phyloP scores from a whole-genome alignment of 495 filamentous ascomycete species.

The Trichoderma erinaceum region DNA sequence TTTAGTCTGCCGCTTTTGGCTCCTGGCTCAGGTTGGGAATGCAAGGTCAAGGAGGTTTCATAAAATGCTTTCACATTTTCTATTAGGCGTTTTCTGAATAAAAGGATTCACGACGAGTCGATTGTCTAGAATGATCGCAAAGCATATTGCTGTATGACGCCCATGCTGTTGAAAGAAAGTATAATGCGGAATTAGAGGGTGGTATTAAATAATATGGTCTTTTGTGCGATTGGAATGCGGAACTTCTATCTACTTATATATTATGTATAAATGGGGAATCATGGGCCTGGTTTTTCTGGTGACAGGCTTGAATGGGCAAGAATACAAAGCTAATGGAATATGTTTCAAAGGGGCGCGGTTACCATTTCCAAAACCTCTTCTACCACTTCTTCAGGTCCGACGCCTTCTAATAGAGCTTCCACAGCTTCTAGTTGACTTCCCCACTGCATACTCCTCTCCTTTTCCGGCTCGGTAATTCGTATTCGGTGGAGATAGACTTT shows the following conservation, averaged over 20 bases:
- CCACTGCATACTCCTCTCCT: slow-evolving; percentile 87
- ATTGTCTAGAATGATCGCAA: neutral
- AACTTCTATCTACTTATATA: neutral
- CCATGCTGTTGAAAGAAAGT: neutral
- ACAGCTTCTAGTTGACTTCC: slow-evolving; percentile 74
- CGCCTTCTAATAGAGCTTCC: slow-evolving; percentile 54
- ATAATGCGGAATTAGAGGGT: neutral
- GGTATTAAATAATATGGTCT: slow-evolving; percentile 7
- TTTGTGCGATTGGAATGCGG: neutral
- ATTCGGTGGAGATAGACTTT: slow-evolving; percentile 89
- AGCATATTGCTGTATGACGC: neutral
- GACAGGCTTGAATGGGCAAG: neutral
- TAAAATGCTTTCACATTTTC: slow-evolving; percentile 20
- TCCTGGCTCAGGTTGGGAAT: slow-evolving; percentile 43
- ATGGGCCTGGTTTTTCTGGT: neutral
- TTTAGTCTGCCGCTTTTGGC: slow-evolving; percentile 41
- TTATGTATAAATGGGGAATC: neutral
- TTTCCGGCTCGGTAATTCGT: slow-evolving; percentile 55
- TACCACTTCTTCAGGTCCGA: slow-evolving; percentile 70
- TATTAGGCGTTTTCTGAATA: slow-evolving; percentile 13
- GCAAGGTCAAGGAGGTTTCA: slow-evolving; percentile 41
- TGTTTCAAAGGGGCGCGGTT: slow-evolving; percentile 57
- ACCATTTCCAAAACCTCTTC: slow-evolving; percentile 72
- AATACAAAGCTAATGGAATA: slow-evolving; percentile 2
- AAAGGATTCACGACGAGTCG: neutral